phyloP scores from a whole-genome alignment of 2,329 filamentous ascomycete species.

The Sarocladiaceae sp. region DNA sequence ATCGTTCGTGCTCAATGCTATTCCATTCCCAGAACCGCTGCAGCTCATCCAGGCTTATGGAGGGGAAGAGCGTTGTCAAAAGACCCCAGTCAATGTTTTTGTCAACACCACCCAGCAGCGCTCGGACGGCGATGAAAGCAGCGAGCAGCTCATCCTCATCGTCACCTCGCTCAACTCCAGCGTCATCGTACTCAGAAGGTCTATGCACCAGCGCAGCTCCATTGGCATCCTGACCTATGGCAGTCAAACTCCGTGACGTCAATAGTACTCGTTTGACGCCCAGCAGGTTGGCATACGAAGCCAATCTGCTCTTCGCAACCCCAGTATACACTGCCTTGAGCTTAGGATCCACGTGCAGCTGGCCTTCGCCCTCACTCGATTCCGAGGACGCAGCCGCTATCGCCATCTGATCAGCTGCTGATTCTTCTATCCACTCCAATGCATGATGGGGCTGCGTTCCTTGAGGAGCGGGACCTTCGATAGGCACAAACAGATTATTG shows the following conservation, averaged over 20 bases:
- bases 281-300: conserved; percentile 6
- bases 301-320: conserved; percentile 1
- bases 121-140: conserved; percentile 51
- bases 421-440: not conserved
- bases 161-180: not conserved
- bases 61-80: conserved; percentile 49
- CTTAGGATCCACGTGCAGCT: conserved; percentile 13
- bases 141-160: conserved; percentile 36
- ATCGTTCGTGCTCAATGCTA: conserved; percentile 25
- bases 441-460: too few relatives aligned
- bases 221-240: conserved; percentile 2
- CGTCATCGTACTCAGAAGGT: conserved; percentile 16
- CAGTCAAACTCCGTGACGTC: conserved; percentile 6
- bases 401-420: not conserved
- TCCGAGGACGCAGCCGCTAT: not conserved
- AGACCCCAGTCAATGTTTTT: conserved; percentile 56
- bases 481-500: conserved; percentile 26
- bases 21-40: conserved; percentile 47
- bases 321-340: not conserved
- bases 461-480: conserved; percentile 9
- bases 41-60: conserved; percentile 43
- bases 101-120: conserved; percentile 54
- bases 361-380: conserved; percentile 14
- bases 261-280: conserved; percentile 10
- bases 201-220: conserved; percentile 13